Evolutionary conservation across 2,329 filamentous ascomycete genomes (phyloP).

Genomic region (Colletotrichum phormii): DNA sequence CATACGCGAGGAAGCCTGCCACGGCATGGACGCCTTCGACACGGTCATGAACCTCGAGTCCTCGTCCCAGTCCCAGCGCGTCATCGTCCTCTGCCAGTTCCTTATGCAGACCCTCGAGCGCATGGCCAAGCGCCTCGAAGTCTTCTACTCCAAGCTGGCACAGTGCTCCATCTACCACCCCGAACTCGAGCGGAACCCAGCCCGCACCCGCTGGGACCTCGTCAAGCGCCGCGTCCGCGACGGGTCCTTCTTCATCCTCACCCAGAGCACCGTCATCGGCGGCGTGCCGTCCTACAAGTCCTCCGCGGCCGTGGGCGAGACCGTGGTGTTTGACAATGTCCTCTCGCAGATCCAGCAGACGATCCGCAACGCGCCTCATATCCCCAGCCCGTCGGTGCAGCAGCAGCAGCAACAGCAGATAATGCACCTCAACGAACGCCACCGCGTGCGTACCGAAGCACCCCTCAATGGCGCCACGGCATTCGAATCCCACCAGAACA

Average conservation of each 20-base stretch:
- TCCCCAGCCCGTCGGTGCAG: conserved; percentile 36
- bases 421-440: conserved; percentile 54
- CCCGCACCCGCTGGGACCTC: conserved; percentile 63
- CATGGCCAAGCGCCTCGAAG: conserved; percentile 62
- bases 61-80: conserved; percentile 49
- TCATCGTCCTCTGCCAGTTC: conserved; percentile 56
- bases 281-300: conserved; percentile 42
- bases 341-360: conserved; percentile 55
- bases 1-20: conserved; percentile 63
- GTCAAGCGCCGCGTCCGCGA: conserved; percentile 60
- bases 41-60: conserved; percentile 56
- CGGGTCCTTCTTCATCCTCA: conserved; percentile 63
- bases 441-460: conserved; percentile 49
- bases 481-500: conserved; percentile 55
- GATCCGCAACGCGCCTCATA: conserved; percentile 41
- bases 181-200: conserved; percentile 63
- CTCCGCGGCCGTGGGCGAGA: conserved; percentile 42
- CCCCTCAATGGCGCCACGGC: conserved; percentile 49
- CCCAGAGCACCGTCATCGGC: conserved; percentile 49
- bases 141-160: conserved; percentile 64
- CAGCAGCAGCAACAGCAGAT: conserved; percentile 10
- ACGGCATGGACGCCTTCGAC: conserved; percentile 67
- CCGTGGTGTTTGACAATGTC: conserved; percentile 58
- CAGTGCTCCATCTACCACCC: conserved; percentile 62
- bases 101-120: conserved; percentile 64